phyloP scores from a whole-genome alignment of 331 rosid genomes.

The Acacia pycnantha region DNA sequence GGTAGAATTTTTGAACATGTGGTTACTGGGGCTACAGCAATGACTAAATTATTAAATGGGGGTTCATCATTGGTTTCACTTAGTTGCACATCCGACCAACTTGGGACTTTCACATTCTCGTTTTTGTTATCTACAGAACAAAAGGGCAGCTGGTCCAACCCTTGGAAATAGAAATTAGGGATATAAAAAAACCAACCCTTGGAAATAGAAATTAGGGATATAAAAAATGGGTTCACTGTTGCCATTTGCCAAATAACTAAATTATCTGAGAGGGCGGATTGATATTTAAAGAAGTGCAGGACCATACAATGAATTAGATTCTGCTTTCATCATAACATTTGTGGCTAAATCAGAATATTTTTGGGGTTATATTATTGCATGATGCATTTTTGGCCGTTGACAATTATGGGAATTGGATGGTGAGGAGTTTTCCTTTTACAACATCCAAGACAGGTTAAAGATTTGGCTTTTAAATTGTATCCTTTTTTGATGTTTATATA shows the following conservation, averaged over 20 bases:
- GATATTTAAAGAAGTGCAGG: constrained; percentile 16
- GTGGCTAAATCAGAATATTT: not conserved
- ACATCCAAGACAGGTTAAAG: not conserved
- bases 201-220: not conserved
- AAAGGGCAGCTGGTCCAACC: constrained; percentile 2
- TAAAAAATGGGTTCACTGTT: not conserved
- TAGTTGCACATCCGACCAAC: not conserved
- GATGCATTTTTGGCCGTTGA: constrained; percentile 4
- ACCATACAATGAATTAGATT: constrained; percentile 1
- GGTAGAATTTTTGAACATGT: not conserved
- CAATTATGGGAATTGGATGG: not conserved
- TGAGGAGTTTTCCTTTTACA: constrained; percentile 16
- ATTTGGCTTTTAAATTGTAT: constrained; percentile 16
- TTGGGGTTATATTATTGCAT: constrained; percentile 1
- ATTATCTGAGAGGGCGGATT: constrained; percentile 4
- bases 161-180: not conserved
- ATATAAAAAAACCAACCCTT: not conserved
- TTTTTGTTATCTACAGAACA: not conserved
- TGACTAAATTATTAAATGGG: not conserved
- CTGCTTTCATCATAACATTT: not conserved
- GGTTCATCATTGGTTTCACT: not conserved
- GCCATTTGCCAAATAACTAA: not conserved
- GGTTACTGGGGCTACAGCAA: not conserved
- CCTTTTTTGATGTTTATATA: not conserved
- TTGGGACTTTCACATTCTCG: not conserved